A percentile compares a stretch with the other conserved stretches of the same genome.
Evolutionary conservation across 225 moss, liverwort and hornwort genomes (phyloP).

Genomic region (Asterella californica): DNA sequence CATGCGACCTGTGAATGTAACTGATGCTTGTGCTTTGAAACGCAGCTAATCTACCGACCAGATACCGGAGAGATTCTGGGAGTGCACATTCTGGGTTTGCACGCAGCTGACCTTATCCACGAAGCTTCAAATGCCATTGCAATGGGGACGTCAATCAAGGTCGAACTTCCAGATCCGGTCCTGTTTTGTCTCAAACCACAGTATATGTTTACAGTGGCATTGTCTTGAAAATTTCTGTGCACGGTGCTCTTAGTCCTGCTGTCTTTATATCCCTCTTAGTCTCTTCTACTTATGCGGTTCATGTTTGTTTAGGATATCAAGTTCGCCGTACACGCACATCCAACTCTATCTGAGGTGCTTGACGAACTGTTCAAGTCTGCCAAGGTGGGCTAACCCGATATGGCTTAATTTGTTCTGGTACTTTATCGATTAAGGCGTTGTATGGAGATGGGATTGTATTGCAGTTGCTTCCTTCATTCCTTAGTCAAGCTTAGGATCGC

Average conservation of each 20-base stretch:
- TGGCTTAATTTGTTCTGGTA: background rate
- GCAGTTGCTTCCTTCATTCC: background rate
- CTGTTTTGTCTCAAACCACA: background rate
- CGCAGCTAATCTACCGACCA: slow-evolving; percentile 87
- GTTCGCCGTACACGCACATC: slow-evolving; percentile 95
- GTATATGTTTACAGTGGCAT: background rate
- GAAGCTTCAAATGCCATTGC: slow-evolving; percentile 99
- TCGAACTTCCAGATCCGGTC: slow-evolving; percentile 8
- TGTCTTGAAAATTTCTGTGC: background rate
- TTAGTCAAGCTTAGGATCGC: background rate
- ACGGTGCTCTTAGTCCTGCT: background rate
- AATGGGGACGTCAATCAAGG: slow-evolving; percentile 80
- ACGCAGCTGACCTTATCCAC: slow-evolving; percentile 98
- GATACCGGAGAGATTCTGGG: slow-evolving; percentile 94
- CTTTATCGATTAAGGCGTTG: background rate
- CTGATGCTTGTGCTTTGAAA: slow-evolving; percentile 13
- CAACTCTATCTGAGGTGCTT: slow-evolving; percentile 92
- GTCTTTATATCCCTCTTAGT: background rate
- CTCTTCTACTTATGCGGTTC: background rate
- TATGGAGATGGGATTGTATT: background rate
- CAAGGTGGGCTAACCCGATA: slow-evolving; percentile 43
- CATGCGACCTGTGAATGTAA: background rate
- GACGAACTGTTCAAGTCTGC: slow-evolving; percentile 97
- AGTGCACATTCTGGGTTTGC: slow-evolving; percentile 94
- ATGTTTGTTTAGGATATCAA: slow-evolving; percentile 65